Base-by-base conservation (phyloP, 2,329 filamentous ascomycete species). In the Fusarium sp. region DNA sequence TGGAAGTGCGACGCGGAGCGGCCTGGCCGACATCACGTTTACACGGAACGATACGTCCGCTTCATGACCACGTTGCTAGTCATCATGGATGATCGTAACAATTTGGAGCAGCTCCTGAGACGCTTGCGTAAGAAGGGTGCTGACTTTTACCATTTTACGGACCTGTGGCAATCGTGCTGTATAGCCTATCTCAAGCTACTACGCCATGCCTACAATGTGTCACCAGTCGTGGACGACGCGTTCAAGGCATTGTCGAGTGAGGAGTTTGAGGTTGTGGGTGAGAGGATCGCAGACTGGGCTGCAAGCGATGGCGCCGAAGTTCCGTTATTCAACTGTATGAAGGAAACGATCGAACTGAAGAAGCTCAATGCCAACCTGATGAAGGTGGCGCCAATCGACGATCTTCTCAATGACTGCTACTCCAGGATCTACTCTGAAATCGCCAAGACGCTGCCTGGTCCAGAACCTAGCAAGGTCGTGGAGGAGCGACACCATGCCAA, bases 341-440 rank as follows among this genome's bases (percentile, higher is more conserved):
- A 85, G 73, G 87, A 90, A 46, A 81, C 83, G 0, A 84, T 88
- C 11, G 87, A 90, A 65, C 71, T 89, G 42, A 89, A 89, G 76
- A 89, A 89, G 77, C 87, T 98, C 44, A 99, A 99, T 76, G 91
- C 91, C 40, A 92, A 91, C 46, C 85, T 97, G 9, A 96, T 97
- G 87, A 98, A 97, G 79, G 88, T 91, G 1, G 88, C 90, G 0
- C 86, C 91, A 11, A 95, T 98, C 44, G 96, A 99, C 74, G 96
- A 99, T 75, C 86, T 98, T n/a, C 92, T 98, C 69, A 92, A 91
- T 22, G 96, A 99, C 79, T 90, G 92, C 49, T 99, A 97, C 78
- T 92, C 93, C 2, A 86, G 89, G 49, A 83, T 97, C 17, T 96
- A 93, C 76, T 85, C 86, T 18, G 87, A 91, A 31, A 82, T 94